phyloP scores from a whole-genome alignment of 352 stramenopile species.

The Pythium myriotylum region DNA sequence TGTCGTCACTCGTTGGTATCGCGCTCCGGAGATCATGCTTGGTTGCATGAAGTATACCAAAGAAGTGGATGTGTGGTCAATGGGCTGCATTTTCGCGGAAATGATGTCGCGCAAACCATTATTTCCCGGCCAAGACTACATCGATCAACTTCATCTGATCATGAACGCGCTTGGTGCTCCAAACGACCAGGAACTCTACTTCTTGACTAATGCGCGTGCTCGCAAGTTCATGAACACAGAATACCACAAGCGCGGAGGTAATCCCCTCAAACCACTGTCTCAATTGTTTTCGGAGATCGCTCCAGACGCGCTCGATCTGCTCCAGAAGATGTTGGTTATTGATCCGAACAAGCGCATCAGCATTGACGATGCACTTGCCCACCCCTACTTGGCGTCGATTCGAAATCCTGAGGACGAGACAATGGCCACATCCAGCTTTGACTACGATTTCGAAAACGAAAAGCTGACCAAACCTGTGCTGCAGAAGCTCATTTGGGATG shows the following conservation, averaged over 20 bases:
- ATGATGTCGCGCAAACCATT: constrained; percentile 97
- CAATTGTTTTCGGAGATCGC: constrained; percentile 77
- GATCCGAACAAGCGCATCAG: constrained; percentile 91
- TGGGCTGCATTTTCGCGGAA: constrained; percentile 99
- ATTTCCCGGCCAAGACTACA: constrained; percentile 95
- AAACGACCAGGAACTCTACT: constrained; percentile 94
- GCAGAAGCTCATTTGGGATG: constrained; percentile 85
- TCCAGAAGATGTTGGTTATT: constrained; percentile 93
- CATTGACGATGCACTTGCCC: constrained; percentile 90
- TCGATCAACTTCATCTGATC: constrained; percentile 97
- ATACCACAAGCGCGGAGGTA: constrained; percentile 68
- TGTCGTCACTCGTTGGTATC: constrained; percentile 81
- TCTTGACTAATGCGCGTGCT: constrained; percentile 93
- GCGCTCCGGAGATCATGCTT: constrained; percentile 76
- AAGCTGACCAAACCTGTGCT: constrained; percentile 83
- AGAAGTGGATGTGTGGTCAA: constrained; percentile 94
- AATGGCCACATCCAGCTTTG: constrained; percentile 59
- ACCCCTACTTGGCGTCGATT: constrained; percentile 89
- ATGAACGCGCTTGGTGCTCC: constrained; percentile 96
- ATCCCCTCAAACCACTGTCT: constrained; percentile 63
- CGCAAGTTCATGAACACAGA: constrained; percentile 88
- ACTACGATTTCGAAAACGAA: constrained; percentile 89
- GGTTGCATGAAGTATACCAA: constrained; percentile 88
- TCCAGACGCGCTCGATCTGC: constrained; percentile 77
- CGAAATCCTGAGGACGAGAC: constrained; percentile 91